Percentiles rank a stretch among this genome's conserved stretches.
Conservation (phyloP, 805 yeast genomes). For the Wickerhamomyces sydowiorum region DNA sequence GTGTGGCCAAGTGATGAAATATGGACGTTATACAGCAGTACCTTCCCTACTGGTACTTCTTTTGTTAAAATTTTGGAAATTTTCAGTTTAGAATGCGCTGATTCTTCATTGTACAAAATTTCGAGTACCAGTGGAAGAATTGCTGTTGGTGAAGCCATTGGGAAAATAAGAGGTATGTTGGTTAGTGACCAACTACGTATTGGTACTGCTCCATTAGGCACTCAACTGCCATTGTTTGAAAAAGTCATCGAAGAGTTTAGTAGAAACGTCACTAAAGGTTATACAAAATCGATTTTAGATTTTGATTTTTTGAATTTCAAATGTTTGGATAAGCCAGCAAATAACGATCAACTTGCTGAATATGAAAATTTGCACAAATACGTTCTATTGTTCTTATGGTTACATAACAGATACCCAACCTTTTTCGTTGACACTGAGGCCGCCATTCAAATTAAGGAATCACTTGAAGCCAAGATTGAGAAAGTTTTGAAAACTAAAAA, state of each 20-base stretch:
- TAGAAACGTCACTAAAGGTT: conserved; percentile 21
- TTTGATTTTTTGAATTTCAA: conserved; percentile 23
- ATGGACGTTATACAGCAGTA: conserved; percentile 61
- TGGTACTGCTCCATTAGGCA: conserved; percentile 57
- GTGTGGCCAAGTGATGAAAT: conserved; percentile 77
- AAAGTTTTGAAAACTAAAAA: conserved; percentile 23
- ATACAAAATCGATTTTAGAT: conserved; percentile 52
- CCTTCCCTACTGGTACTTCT: conserved; percentile 46
- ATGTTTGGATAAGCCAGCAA: neutral
- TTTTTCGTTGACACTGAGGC: conserved; percentile 71
- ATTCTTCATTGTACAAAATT: conserved; percentile 27
- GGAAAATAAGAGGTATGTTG: conserved; percentile 35
- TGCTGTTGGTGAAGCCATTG: conserved; percentile 33
- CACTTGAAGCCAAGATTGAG: conserved; percentile 53
- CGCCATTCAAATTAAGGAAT: conserved; percentile 60
- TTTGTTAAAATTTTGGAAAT: conserved; percentile 40
- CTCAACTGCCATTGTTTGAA: conserved; percentile 35
- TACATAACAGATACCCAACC: conserved; percentile 80
- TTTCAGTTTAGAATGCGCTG: conserved; percentile 35
- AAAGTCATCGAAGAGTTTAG: conserved; percentile 51
- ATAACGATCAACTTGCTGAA: conserved; percentile 16
- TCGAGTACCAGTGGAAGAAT: conserved; percentile 33
- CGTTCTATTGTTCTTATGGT: conserved; percentile 73
- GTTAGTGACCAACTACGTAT: conserved; percentile 53
- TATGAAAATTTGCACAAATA: conserved; percentile 64